phyloP scores from a whole-genome alignment of 192 early-diverging fungal species.

The Coemansia sp. region DNA sequence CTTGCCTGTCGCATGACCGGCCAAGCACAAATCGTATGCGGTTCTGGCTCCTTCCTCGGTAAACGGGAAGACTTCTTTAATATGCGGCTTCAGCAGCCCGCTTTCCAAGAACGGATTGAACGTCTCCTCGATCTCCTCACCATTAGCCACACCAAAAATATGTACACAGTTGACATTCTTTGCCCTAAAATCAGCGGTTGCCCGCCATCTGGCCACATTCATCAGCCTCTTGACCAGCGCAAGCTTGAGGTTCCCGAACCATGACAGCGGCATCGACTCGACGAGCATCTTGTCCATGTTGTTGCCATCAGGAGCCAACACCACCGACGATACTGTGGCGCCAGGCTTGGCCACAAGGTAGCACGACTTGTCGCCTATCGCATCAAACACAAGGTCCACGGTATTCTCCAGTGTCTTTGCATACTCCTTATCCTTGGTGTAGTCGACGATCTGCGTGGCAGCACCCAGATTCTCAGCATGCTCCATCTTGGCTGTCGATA shows the following conservation, averaged over 20 bases:
- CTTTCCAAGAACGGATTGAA: slow-evolving; percentile 49
- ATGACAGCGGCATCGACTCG: slow-evolving; percentile 6
- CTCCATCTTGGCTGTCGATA: slow-evolving; percentile 52
- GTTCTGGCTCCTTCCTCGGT: slow-evolving; percentile 36
- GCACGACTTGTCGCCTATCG: slow-evolving; percentile 29
- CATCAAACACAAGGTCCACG: slow-evolving; percentile 55
- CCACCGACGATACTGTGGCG: slow-evolving; percentile 27
- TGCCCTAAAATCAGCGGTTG: slow-evolving; percentile 27
- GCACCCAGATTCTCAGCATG: slow-evolving; percentile 44
- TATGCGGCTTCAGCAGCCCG: slow-evolving; percentile 34
- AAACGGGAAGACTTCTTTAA: slow-evolving; percentile 52
- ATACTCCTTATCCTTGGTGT: slow-evolving; percentile 36
- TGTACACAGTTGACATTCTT: slow-evolving; percentile 27
- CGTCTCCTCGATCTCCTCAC: slow-evolving; percentile 34
- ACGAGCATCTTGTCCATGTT: slow-evolving; percentile 23
- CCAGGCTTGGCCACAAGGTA: slow-evolving; percentile 35
- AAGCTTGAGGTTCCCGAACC: slow-evolving; percentile 13
- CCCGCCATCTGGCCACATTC: slow-evolving; percentile 9
- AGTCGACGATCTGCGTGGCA: slow-evolving; percentile 58
- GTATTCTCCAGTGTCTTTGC: slow-evolving; percentile 20
- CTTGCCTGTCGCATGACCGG: slow-evolving; percentile 57
- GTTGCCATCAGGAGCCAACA: slow-evolving; percentile 29
- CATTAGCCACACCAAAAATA: slow-evolving; percentile 29
- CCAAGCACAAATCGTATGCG: slow-evolving; percentile 44
- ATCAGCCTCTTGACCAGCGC: slow-evolving; percentile 11